Percentiles rank a stretch among this genome's conserved stretches.
These are phyloP conservation scores for Aspergillus saccharolyticus DNA, from an alignment of 495 filamentous ascomycete genomes.

Conservation along the genomic window DNA sequence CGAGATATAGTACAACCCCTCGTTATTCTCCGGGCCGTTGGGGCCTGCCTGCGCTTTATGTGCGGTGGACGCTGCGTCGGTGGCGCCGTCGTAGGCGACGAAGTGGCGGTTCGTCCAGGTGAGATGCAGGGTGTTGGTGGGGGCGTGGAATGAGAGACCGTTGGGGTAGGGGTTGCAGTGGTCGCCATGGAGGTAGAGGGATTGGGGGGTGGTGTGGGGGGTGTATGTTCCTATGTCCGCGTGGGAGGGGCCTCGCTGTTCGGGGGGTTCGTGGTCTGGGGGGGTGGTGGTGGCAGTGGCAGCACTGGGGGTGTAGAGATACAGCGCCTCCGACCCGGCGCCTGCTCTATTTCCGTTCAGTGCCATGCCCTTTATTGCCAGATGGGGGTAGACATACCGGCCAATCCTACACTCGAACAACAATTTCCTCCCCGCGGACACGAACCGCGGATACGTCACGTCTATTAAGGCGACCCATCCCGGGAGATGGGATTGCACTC, in stretches of 20 bases:
- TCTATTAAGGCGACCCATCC: background rate
- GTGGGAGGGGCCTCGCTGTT: too few species aligned
- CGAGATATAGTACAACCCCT: constrained; percentile 1
- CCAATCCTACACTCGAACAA: constrained; percentile 5
- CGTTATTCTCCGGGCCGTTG: constrained; percentile 5
- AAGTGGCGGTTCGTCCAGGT: constrained; percentile 7
- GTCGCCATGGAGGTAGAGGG: background rate
- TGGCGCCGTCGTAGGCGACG: background rate
- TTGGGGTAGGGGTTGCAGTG: constrained; percentile 6
- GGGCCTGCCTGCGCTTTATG: constrained; percentile 6
- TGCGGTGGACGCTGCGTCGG: background rate
- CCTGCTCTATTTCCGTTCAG: background rate
- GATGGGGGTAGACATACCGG: too few species aligned
- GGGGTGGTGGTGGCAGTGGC: background rate
- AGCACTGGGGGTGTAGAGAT: background rate
- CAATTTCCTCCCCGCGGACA: background rate
- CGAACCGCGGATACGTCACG: constrained; percentile 1
- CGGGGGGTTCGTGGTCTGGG: background rate
- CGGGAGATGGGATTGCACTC: background rate
- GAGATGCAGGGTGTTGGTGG: background rate
- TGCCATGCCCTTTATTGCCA: too few species aligned
- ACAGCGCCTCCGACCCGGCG: constrained; percentile 1
- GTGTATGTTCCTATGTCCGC: background rate
- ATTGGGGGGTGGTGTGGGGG: too few species aligned
- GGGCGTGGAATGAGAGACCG: background rate